Evolutionary conservation across 176 grass and related monocot genomes (phyloP), one percentile per base, ranked within the genome.

Genomic region (Chloris gayana): DNA sequence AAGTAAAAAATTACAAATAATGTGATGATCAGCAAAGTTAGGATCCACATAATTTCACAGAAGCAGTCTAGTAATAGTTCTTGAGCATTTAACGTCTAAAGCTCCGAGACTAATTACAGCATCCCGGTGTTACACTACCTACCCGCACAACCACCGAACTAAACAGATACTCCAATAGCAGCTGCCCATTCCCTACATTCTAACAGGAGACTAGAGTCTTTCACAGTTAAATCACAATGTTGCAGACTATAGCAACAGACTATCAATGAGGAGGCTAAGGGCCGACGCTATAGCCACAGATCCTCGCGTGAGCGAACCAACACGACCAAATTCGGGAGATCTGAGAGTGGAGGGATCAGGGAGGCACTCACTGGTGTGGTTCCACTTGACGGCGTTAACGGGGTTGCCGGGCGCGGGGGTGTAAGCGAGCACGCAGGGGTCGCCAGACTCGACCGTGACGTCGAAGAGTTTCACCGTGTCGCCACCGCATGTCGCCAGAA

Each of bases 401-500:
- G 89, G 85, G 60, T 86, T 79, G 9, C 75, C 84, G 4, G 84
- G 78, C 0, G 86, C 56, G 12, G 96, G 92, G 30, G 90, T 39
- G 82, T 99, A 99, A 75, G 86, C 94, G 42, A 99, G 92, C 22
- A 92, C 84, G 82, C 92, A 99, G 44, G 96, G 96, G 64, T 99
- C 92, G 79, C 96, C 90, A 62, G 89, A 78, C 66, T 89, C 88
- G 18, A 95, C 82, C 47, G 88, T 79, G 61, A 92, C 85, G 87
- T 99, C 96, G 74, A 95, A 95, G 14, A 95, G 76, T 85, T 99
- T 99, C 56, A 99, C 96, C 19, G 96, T 93, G 72, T 91, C 92
- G 42, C 92, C 92, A n/a, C 90, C 96, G 73, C 92, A 91, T 46
- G 96, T 84, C 41, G 88, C 90, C 67, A 99, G 86, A 71, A 93